Evolutionary conservation across 768 basidiomycete genomes (phyloP).

Genomic region (Macrolepiota fuliginosa): DNA sequence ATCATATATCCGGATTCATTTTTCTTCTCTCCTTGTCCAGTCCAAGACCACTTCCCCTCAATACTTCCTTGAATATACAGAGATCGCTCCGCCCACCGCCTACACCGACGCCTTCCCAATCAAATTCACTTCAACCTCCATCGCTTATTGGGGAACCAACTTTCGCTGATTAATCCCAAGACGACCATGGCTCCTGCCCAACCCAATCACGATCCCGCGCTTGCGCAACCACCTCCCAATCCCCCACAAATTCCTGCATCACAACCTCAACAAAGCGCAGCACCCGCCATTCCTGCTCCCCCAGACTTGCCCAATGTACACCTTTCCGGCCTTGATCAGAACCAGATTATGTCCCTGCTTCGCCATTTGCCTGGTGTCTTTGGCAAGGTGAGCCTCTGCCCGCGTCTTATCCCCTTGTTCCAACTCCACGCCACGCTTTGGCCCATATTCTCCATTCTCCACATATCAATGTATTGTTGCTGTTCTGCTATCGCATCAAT

Average conservation of each 20-base stretch:
- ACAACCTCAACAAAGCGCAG: constrained; percentile 21
- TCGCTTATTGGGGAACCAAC: not conserved
- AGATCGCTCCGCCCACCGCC: not conserved
- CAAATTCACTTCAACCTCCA: not conserved
- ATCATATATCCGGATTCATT: not conserved
- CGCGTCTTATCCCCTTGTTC: constrained; percentile 5
- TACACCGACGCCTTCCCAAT: not conserved
- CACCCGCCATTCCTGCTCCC: constrained; percentile 23
- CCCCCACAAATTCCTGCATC: constrained; percentile 27
- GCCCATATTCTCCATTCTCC: constrained; percentile 20
- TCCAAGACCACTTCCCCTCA: not conserved
- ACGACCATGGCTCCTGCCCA: constrained; percentile 34
- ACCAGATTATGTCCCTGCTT: constrained; percentile 59
- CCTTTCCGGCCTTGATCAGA: constrained; percentile 41
- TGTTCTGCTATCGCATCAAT: constrained; percentile 14
- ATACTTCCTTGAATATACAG: not conserved
- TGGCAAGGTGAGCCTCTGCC: constrained; percentile 45
- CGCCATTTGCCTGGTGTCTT: constrained; percentile 54
- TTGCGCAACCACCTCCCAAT: constrained; percentile 31
- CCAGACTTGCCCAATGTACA: constrained; percentile 25
- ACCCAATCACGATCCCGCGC: constrained; percentile 35
- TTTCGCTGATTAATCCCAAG: not conserved
- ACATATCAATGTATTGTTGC: not conserved
- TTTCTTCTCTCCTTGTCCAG: not conserved
- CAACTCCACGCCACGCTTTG: constrained; percentile 11